phyloP scores from a whole-genome alignment of 2,329 filamentous ascomycete species.

The Pochonia chlamydosporia region DNA sequence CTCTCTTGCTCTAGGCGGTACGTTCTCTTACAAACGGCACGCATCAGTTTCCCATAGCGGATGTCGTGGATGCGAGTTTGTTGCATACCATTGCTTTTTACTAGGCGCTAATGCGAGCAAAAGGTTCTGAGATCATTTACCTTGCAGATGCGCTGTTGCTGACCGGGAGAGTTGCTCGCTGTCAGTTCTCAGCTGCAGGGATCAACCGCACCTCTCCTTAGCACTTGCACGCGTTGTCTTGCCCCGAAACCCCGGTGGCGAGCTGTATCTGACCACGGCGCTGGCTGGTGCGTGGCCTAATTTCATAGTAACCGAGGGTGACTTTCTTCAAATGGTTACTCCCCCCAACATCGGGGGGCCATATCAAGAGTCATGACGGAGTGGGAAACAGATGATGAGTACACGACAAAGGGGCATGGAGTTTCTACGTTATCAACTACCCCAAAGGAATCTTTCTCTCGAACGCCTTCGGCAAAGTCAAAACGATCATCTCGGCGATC shows the following conservation, averaged over 20 bases:
- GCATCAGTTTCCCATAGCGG: background rate
- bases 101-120: background rate
- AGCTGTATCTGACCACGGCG: background rate
- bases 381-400: conserved; percentile 61
- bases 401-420: conserved; percentile 41
- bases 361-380: conserved; percentile 37
- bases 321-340: background rate
- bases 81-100: background rate
- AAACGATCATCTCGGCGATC: conserved; percentile 57
- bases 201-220: conserved; percentile 7
- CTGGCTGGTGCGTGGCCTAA: conserved; percentile 1
- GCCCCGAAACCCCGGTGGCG: background rate
- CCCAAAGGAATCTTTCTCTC: conserved; percentile 61
- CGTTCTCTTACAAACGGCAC: background rate
- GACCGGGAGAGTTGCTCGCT: too few relatives aligned
- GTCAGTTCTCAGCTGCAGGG: conserved; percentile 13
- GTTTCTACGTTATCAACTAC: conserved; percentile 62
- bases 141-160: background rate
- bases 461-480: conserved; percentile 61
- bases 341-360: background rate
- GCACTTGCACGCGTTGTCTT: conserved; percentile 8
- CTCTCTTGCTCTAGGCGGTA: background rate
- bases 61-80: background rate
- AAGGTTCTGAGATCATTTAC: background rate
- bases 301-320: background rate